Evolutionary conservation across 805 yeast genomes (phyloP).

Genomic region (Scheffersomyces stipitis): DNA sequence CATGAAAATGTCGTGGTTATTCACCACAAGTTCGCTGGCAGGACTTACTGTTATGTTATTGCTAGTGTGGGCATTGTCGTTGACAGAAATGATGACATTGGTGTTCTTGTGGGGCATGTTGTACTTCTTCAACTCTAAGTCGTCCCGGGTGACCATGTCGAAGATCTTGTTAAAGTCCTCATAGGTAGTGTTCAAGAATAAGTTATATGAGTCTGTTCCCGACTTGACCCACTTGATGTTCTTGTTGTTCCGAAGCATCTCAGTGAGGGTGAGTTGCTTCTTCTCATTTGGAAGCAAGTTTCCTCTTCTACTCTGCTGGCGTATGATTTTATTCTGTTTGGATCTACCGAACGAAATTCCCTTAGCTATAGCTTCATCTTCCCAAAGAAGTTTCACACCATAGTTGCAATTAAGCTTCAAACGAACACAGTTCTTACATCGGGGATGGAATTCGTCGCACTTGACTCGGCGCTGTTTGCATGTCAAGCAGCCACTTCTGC

Average conservation of each 20-base stretch:
- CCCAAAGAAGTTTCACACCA: conserved; percentile 26
- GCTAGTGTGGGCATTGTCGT: neutral
- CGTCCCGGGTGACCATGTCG: conserved; percentile 4
- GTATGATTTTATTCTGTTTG: conserved; percentile 10
- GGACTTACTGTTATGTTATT: neutral
- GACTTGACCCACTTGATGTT: conserved; percentile 6
- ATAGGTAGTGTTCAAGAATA: conserved; percentile 16
- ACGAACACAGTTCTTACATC: conserved; percentile 27
- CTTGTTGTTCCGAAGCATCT: conserved; percentile 2
- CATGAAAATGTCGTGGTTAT: neutral
- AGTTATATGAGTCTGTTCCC: conserved; percentile 2
- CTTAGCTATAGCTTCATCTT: conserved; percentile 33
- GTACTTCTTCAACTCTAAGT: neutral
- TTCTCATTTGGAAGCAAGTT: conserved; percentile 8
- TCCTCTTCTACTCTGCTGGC: conserved; percentile 13
- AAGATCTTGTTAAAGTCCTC: conserved; percentile 14
- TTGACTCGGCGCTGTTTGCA: conserved; percentile 50
- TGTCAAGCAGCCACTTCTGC: conserved; percentile 44
- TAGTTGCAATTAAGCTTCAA: conserved; percentile 18
- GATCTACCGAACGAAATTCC: conserved; percentile 41
- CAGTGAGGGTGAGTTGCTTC: conserved; percentile 2
- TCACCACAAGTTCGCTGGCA: neutral
- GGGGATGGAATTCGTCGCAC: conserved; percentile 35
- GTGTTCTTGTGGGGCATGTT: neutral
- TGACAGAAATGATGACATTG: neutral